A percentile compares a stretch with the other conserved stretches of the same genome.
Evolutionary conservation across 2,329 filamentous ascomycete species (phyloP).

Genomic region (Penicillium sp.): DNA sequence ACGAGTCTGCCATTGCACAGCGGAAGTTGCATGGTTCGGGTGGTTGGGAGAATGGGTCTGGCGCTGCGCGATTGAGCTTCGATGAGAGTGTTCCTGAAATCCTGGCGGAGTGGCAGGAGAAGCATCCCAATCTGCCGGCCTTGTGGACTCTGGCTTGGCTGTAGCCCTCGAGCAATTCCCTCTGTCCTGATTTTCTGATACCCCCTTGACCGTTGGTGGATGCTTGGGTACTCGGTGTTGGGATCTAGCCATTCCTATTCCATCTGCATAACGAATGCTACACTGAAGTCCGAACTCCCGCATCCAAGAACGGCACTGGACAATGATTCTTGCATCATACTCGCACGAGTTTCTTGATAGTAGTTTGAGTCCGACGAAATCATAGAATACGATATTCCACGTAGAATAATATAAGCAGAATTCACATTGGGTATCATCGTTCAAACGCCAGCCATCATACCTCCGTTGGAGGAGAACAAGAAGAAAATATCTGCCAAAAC

Average conservation of each 20-base stretch:
- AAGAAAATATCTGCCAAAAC: not conserved
- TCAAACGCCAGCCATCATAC: not conserved
- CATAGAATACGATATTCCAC: not conserved
- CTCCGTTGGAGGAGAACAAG: not conserved
- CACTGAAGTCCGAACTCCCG: not conserved
- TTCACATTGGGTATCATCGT: not conserved
- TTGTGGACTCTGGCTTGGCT: slow-evolving; percentile 97
- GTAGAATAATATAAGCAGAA: not conserved
- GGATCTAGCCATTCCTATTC: not conserved
- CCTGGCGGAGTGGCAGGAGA: slow-evolving; percentile 88
- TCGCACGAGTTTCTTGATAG: not conserved
- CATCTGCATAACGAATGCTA: not conserved
- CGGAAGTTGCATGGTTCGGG: slow-evolving; percentile 63
- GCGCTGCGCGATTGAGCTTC: slow-evolving; percentile 71
- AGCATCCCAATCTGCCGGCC: slow-evolving; percentile 87
- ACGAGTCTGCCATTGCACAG: slow-evolving; percentile 77
- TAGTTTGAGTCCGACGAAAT: not conserved
- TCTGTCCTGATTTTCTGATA: slow-evolving; percentile 20
- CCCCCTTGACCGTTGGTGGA: slow-evolving; percentile 1
- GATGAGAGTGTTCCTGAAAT: slow-evolving; percentile 94
- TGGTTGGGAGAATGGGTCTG: slow-evolving; percentile 70
- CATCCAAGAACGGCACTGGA: not conserved
- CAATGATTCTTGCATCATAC: not conserved
- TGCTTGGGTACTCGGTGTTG: not conserved
- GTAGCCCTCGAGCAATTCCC: slow-evolving; percentile 44